A percentile compares a stretch with the other conserved stretches of the same genome.
These are phyloP conservation scores for Nothophytophthora sp. DNA, from an alignment of 352 stramenopile species.

Conservation along the genomic window DNA sequence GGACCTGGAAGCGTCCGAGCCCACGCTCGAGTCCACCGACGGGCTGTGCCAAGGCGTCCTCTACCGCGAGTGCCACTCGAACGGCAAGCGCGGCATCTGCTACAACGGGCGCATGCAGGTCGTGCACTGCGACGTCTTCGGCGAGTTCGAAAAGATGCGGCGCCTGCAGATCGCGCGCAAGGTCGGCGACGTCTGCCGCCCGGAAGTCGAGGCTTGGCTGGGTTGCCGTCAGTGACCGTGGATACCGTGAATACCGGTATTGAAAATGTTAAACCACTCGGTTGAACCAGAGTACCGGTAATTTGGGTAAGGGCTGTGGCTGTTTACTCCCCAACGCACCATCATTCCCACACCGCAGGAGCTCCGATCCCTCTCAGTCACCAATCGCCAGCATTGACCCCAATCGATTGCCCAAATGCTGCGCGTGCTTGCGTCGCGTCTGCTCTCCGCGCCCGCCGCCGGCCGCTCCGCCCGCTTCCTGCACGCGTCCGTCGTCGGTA, in stretches of 20 bases:
- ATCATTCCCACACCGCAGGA: not conserved
- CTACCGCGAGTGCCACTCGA: constrained; percentile 30
- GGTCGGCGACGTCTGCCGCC: constrained; percentile 26
- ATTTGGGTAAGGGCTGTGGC: not conserved
- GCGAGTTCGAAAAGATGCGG: constrained; percentile 35
- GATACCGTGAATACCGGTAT: too few relatives aligned
- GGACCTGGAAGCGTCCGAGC: constrained; percentile 23
- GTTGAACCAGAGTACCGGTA: too few relatives aligned
- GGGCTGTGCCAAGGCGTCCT: constrained; percentile 24
- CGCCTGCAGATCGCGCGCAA: constrained; percentile 28
- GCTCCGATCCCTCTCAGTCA: constrained; percentile 2
- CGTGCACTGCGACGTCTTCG: constrained; percentile 38
- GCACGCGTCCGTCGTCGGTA: constrained; percentile 46
- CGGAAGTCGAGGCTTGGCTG: constrained; percentile 34
- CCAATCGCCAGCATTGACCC: not conserved
- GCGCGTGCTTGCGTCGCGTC: constrained; percentile 24
- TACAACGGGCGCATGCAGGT: constrained; percentile 50
- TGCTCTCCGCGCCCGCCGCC: constrained; percentile 11
- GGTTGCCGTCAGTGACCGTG: constrained; percentile 8
- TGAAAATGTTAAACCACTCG: too few relatives aligned
- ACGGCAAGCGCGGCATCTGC: constrained; percentile 29
- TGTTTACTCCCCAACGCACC: not conserved
- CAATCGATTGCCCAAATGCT: constrained; percentile 23
- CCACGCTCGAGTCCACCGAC: constrained; percentile 27
- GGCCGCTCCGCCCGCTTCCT: constrained; percentile 22